phyloP scores from a whole-genome alignment of 768 basidiomycete species.

The Lactifluus volemus region DNA sequence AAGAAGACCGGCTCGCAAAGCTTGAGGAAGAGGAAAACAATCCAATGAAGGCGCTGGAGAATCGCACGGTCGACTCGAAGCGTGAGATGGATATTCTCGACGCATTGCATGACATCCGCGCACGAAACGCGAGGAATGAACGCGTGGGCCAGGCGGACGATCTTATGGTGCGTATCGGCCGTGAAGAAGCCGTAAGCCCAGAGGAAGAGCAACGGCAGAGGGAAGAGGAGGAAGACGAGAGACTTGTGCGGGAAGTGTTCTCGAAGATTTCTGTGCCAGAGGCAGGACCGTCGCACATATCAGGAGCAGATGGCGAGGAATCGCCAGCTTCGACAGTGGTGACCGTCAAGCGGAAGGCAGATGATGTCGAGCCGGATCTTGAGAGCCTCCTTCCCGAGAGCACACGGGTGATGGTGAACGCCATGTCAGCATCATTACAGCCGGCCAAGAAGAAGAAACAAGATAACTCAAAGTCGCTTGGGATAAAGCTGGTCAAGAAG shows the following conservation, averaged over 20 bases:
- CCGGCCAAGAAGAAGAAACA: slow-evolving; percentile 54
- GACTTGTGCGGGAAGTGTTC: slow-evolving; percentile 79
- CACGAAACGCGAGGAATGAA: slow-evolving; percentile 82
- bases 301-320: slow-evolving; percentile 22
- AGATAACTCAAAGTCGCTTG: slow-evolving; percentile 20
- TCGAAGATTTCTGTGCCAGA: slow-evolving; percentile 51
- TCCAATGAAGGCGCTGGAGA: slow-evolving; percentile 95
- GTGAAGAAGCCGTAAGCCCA: slow-evolving; percentile 67
- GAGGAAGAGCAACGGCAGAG: slow-evolving; percentile 61
- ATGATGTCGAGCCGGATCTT: slow-evolving; percentile 64
- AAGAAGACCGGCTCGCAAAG: slow-evolving; percentile 77
- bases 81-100: slow-evolving; percentile 98
- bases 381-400: slow-evolving; percentile 60
- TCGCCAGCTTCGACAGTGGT: slow-evolving; percentile 29
- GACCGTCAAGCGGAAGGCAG: slow-evolving; percentile 85
- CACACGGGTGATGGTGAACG: slow-evolving; percentile 46
- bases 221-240: slow-evolving; percentile 90
- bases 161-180: slow-evolving; percentile 49
- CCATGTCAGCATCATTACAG: slow-evolving; percentile 36
- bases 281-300: not conserved
- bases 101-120: slow-evolving; percentile 86
- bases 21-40: slow-evolving; percentile 91
- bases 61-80: slow-evolving; percentile 84
- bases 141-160: slow-evolving; percentile 70
- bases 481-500: slow-evolving; percentile 20